Conservation (phyloP, 768 basidiomycete species). For the Boletus reticuloceps region DNA sequence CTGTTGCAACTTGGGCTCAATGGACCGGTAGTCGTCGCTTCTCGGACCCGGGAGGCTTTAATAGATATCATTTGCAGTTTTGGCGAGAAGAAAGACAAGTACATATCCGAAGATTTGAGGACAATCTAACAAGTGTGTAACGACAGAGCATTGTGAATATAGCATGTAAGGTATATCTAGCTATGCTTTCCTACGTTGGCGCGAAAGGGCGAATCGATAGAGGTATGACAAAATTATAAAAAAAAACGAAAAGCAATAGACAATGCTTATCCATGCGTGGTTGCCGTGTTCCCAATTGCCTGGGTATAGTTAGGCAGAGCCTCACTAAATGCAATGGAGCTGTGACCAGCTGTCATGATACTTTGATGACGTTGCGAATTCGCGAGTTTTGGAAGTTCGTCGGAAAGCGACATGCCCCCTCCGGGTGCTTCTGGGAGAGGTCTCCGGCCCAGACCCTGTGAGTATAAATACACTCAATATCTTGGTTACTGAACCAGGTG, state of each 20-base stretch:
- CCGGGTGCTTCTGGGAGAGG: conserved; percentile 25
- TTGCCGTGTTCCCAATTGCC: conserved; percentile 1
- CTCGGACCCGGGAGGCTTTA: no score
- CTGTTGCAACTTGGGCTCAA: background rate
- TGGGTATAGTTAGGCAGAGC: conserved; percentile 25
- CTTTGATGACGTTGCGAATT: conserved; percentile 2
- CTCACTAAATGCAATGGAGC: conserved; percentile 17
- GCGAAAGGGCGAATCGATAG: no score
- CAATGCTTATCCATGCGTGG: background rate
- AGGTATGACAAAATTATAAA: no score
- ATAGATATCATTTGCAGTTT: no score
- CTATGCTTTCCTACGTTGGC: no score
- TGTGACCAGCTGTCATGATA: background rate
- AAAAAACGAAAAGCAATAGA: no score
- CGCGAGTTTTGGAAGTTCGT: conserved; percentile 16
- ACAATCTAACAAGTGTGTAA: no score
- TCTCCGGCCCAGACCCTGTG: conserved; percentile 10
- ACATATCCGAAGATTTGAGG: background rate
- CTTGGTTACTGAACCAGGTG: background rate
- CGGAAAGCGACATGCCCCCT: conserved; percentile 9
- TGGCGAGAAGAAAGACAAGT: no score
- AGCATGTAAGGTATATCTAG: background rate
- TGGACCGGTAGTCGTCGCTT: no score
- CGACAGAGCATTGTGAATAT: background rate
- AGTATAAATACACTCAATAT: background rate